Base-by-base conservation (phyloP, 805 yeast genomes). In the Nakazawaea ernobii region DNA sequence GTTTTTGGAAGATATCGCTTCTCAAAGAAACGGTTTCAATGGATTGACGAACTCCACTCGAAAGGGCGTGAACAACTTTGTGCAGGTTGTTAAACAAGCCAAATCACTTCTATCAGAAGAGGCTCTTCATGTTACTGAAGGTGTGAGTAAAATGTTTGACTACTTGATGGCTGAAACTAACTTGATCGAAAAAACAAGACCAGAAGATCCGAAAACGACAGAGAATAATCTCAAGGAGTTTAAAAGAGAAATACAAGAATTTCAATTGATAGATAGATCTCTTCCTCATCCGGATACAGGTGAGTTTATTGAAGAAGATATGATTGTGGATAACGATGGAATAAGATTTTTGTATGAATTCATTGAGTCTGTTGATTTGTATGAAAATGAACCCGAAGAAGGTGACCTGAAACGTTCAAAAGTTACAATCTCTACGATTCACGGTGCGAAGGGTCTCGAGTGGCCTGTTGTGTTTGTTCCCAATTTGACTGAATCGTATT, bases 391-490 rank as follows among this genome's bases (percentile, higher is more conserved):
- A 39, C 24, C 33, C 24, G 59, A 57, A 14, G 55, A 53, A 13
- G 50, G 49, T 14, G 48, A 46, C 14, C 27, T 32, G 3, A 46
- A 43, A 20, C 43, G 32, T 1, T 56, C 63, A 3, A 59, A 55
- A 39, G 63, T 65, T 7, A 54, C 60, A 1, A 59, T 92, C 0
- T 84, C 95, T 0, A 94, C 98, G 0, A 84, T 92, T 10, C 99
- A 92, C 60, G 88, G 90, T 0, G 81, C 97, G 1, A 92, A 92
- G 61, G 99, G 99, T 1, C 69, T 91, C 2, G 99, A 92, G 60
- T 92, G 98, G 97, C 92, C 96, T 0, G 79, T 87, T 11, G 97
- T 92, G 0, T 87, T 88, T 59, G 76, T 88, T 10, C 89, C 95
- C 0, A 84, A 87, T 0, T 65, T 86, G 14, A 70, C 76, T 30